Evolutionary conservation across 2,329 filamentous ascomycete genomes (phyloP).

Genomic region (Ceratocystis colombiana): DNA sequence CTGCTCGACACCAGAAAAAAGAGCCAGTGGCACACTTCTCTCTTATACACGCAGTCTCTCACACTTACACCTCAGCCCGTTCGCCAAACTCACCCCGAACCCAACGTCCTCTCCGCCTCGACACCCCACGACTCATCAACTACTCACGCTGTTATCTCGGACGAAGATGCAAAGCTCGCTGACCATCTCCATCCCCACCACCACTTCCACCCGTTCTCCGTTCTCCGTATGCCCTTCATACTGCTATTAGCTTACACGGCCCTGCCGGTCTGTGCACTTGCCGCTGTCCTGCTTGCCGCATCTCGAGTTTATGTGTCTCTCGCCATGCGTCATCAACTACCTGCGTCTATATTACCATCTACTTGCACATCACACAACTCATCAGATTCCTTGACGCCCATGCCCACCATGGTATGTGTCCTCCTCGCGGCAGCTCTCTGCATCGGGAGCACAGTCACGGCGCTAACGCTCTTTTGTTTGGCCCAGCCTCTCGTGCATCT

Average conservation of each 20-base stretch:
- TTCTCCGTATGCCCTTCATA: background rate
- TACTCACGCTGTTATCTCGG: background rate
- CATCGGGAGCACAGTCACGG: slow-evolving; percentile 3
- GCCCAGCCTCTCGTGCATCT: background rate
- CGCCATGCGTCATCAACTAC: background rate
- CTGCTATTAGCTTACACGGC: background rate
- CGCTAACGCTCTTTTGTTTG: background rate
- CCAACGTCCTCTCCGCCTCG: background rate
- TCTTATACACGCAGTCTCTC: too few species aligned
- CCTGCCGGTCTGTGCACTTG: background rate
- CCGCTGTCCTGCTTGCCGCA: background rate
- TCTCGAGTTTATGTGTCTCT: background rate
- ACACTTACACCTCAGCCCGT: background rate
- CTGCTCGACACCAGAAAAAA: too few species aligned
- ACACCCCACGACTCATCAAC: background rate
- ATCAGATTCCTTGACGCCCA: background rate
- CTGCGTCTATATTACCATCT: background rate
- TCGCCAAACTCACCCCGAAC: background rate
- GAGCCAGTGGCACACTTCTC: too few species aligned
- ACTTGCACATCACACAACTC: background rate
- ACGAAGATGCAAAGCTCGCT: background rate
- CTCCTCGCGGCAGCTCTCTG: background rate
- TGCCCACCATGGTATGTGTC: background rate
- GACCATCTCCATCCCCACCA: background rate
- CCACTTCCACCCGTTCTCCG: background rate